A percentile compares a stretch with the other conserved stretches of the same genome.
Evolutionary conservation across 2,329 filamentous ascomycete genomes (phyloP).

Genomic region (Talaromyces sp.): DNA sequence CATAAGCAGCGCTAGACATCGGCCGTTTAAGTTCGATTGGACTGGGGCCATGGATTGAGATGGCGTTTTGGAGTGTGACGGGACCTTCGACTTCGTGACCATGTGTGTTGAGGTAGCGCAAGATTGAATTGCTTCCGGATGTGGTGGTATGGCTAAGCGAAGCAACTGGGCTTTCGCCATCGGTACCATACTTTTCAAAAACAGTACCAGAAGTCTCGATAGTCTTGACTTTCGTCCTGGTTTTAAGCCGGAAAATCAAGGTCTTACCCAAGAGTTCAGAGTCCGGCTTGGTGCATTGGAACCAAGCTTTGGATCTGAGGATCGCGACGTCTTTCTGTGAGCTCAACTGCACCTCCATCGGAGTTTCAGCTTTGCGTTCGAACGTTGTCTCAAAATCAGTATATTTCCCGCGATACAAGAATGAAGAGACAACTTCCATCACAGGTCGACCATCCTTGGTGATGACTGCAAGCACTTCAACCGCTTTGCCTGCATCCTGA

Average conservation of each 20-base stretch:
- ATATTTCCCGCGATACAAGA: constrained; percentile 90
- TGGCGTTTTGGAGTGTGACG: not conserved
- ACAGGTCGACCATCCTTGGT: constrained; percentile 75
- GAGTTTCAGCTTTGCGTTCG: constrained; percentile 92
- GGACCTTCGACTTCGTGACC: not conserved
- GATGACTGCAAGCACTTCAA: constrained; percentile 96
- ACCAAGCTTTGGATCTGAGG: constrained; percentile 91
- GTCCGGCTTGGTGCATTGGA: constrained; percentile 91
- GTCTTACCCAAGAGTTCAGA: constrained; percentile 88
- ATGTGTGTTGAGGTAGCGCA: not conserved
- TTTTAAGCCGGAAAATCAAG: constrained; percentile 90
- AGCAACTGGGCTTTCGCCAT: constrained; percentile 71
- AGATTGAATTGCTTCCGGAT: not conserved
- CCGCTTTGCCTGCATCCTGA: constrained; percentile 98
- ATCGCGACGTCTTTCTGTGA: constrained; percentile 90
- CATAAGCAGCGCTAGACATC: constrained; percentile 96
- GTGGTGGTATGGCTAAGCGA: constrained; percentile 54
- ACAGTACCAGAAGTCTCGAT: constrained; percentile 82
- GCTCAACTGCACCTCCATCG: constrained; percentile 83
- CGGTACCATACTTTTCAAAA: constrained; percentile 72
- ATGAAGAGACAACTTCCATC: constrained; percentile 98
- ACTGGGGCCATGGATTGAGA: constrained; percentile 41
- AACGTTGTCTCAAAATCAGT: constrained; percentile 96
- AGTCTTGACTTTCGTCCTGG: constrained; percentile 78
- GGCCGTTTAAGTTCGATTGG: constrained; percentile 84